Conservation (phyloP, 768 basidiomycete genomes). For the Kwoniella mangroviensis region DNA sequence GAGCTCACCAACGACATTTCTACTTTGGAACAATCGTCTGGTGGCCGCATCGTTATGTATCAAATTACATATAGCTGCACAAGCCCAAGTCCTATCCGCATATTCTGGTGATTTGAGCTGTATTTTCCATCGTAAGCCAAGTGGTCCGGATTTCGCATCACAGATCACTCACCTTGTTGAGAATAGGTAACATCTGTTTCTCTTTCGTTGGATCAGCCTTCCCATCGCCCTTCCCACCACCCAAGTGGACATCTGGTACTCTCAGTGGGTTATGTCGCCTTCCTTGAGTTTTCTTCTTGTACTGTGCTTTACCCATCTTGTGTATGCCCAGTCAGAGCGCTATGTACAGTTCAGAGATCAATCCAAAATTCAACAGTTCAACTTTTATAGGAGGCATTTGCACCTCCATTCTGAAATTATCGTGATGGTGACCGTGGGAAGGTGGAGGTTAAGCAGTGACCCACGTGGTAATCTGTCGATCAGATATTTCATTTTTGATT, state of each 20-base stretch:
- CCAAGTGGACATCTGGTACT: slow-evolving; percentile 89
- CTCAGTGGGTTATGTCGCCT: slow-evolving; percentile 92
- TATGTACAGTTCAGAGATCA: background rate
- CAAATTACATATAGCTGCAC: slow-evolving; percentile 91
- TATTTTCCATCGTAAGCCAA: background rate
- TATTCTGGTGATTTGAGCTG: slow-evolving; percentile 63
- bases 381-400: background rate
- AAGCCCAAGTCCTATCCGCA: slow-evolving; percentile 89
- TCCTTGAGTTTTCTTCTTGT: slow-evolving; percentile 69
- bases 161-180: slow-evolving; percentile 72
- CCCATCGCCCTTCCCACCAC: slow-evolving; percentile 72
- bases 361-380: slow-evolving; percentile 1
- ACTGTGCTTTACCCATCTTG: slow-evolving; percentile 88
- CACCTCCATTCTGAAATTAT: background rate
- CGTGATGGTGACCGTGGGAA: slow-evolving; percentile 7
- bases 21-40: slow-evolving; percentile 82
- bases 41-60: slow-evolving; percentile 96
- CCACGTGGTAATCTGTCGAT: slow-evolving; percentile 17
- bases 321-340: background rate
- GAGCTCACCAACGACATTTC: slow-evolving; percentile 83
- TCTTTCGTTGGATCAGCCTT: slow-evolving; percentile 68
- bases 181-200: slow-evolving; percentile 80
- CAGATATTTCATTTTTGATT: slow-evolving; percentile 2
- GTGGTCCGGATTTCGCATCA: background rate
- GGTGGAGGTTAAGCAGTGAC: background rate